phyloP scores from a whole-genome alignment of 306 rosid species.

The Inga oerstediana region DNA sequence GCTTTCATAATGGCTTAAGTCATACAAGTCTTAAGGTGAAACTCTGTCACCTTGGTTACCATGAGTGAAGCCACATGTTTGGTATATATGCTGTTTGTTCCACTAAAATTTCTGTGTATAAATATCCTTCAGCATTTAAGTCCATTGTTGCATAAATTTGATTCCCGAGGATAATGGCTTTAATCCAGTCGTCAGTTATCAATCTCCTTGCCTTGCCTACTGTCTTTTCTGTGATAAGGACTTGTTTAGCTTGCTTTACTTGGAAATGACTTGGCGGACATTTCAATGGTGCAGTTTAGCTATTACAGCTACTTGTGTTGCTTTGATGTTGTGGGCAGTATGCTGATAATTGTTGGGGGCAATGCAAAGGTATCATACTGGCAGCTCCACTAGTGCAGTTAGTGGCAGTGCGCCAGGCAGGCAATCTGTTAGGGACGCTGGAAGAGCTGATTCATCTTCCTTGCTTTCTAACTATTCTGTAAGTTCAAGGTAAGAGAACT shows the following conservation, averaged over 20 bases:
- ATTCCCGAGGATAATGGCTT: conserved; percentile 8
- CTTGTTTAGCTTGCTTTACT: conserved; percentile 18
- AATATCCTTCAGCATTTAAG: conserved; percentile 28
- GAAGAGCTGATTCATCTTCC: conserved; percentile 80
- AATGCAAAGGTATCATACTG: conserved; percentile 90
- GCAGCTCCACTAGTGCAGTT: conserved; percentile 94
- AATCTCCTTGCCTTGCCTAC: conserved; percentile 11
- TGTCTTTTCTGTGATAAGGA: not conserved
- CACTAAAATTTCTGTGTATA: conserved; percentile 1
- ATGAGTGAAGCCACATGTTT: not conserved
- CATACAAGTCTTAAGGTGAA: conserved; percentile 11
- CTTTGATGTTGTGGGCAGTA: conserved; percentile 83
- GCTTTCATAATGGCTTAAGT: conserved; percentile 1
- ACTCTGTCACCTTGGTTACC: not conserved
- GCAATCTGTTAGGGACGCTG: conserved; percentile 76
- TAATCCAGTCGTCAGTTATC: not conserved
- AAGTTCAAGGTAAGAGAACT: conserved; percentile 68
- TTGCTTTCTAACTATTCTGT: conserved; percentile 65
- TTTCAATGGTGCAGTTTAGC: conserved; percentile 51
- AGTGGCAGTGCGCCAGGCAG: conserved; percentile 74
- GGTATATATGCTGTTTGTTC: conserved; percentile 16
- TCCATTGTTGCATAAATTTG: not conserved
- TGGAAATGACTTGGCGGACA: conserved; percentile 37
- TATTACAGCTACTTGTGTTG: conserved; percentile 44
- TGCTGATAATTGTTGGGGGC: conserved; percentile 85